These are phyloP conservation scores for Phytophthora pluvialis DNA, from an alignment of 352 stramenopile species.

Conservation along the genomic window DNA sequence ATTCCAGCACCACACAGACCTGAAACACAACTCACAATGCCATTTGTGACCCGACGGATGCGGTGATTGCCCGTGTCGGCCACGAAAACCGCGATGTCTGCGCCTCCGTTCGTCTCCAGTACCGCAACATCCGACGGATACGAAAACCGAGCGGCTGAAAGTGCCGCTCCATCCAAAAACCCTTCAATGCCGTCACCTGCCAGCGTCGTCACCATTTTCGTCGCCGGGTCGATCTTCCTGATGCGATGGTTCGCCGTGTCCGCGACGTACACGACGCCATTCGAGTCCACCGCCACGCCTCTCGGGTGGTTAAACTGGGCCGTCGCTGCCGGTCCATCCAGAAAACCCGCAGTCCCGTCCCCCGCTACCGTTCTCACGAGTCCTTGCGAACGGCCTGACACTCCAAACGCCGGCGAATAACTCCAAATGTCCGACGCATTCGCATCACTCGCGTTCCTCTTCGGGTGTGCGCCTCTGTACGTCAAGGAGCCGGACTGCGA, in stretches of 20 bases:
- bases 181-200: conserved; percentile 61
- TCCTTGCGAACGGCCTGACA: conserved; percentile 84
- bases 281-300: conserved; percentile 92
- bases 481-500: conserved; percentile 45
- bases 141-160: conserved; percentile 57
- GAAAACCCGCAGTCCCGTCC: conserved; percentile 72
- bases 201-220: conserved; percentile 56
- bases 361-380: conserved; percentile 92
- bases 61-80: conserved; percentile 87
- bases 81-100: conserved; percentile 62
- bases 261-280: conserved; percentile 94
- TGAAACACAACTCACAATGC: conserved; percentile 86
- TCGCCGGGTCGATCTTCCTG: conserved; percentile 69
- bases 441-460: conserved; percentile 46
- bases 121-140: conserved; percentile 76
- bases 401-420: conserved; percentile 36
- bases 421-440: conserved; percentile 75
- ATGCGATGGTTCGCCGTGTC: conserved; percentile 96
- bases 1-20: conserved; percentile 86
- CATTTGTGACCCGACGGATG: conserved; percentile 72
- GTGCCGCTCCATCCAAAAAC: conserved; percentile 50
- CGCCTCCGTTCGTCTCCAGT: conserved; percentile 42
- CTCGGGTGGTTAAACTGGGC: conserved; percentile 92
- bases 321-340: conserved; percentile 61
- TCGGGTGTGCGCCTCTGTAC: conserved; percentile 36